Base-by-base conservation (phyloP, 352 stramenopile genomes). In the Globisporangium canariense region DNA sequence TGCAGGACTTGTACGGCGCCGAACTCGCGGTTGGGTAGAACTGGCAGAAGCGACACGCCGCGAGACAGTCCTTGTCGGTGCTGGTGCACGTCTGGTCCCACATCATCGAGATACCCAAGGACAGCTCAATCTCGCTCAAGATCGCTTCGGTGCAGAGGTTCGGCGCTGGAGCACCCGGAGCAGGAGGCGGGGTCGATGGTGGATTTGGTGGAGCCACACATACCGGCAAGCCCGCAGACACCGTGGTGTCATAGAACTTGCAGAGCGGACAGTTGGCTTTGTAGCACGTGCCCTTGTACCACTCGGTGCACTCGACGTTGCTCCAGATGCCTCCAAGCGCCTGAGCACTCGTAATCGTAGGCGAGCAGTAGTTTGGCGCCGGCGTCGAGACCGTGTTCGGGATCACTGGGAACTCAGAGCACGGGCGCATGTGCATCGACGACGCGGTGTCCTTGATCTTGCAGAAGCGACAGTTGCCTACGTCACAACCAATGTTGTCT, bases 321-420 rank as follows among this genome's bases (percentile, higher is more conserved):
- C 28, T n/a, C 60, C 60, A 66, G 60, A 66, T 66, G 51, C 60
- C 60, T 18, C 60, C 45, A 36, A 65, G 40, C 25, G 60, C 60
- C 3, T 65, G 60, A 1, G 60, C 22, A 9, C n/a, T 25, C 38
- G 57, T 25, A 40, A 66, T 20, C 20, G 30, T 14, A 10, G 28
- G 9, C 4, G 60, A 66, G 51, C 60, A 66, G 2, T 54, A 22
- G 51, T 66, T 66, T 3, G 28, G 9, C 3, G 50, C 18, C 13
- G 60, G 60, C 2, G 40, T 55, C 60, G 54, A 36, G 5, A 34
- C 45, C 9, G 30, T 47, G 28, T 25, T 32, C 8, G 60, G 60
- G 38, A 60, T 53, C 28, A 43, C 53, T 11, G 51, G 36, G 18
- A 66, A 66, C 28, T 53, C 32, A 2, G 9, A 20, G 50, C 60